Evolutionary conservation across 2,329 filamentous ascomycete species (phyloP).

Genomic region (Graphilbum ipis-grandicollis): DNA sequence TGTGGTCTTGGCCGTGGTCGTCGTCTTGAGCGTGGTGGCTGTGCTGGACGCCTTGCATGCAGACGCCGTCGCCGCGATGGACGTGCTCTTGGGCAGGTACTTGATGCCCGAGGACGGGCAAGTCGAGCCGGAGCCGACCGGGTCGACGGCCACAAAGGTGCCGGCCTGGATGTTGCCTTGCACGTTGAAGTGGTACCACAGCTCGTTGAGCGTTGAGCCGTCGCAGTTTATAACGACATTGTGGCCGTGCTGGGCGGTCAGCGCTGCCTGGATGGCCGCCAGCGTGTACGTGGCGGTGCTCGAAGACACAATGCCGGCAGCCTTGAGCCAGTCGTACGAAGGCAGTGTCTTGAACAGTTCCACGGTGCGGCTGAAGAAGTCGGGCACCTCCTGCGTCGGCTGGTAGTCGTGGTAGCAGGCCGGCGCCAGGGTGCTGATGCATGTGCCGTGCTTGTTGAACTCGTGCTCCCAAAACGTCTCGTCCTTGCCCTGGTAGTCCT

Average conservation of each 20-base stretch:
- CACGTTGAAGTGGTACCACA: constrained; percentile 51
- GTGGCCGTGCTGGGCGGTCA: constrained; percentile 38
- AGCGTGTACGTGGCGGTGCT: constrained; percentile 41
- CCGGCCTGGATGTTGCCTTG: constrained; percentile 20
- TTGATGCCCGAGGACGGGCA: constrained; percentile 36
- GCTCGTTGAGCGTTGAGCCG: constrained; percentile 38
- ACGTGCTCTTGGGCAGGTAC: constrained; percentile 12
- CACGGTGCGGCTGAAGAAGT: constrained; percentile 45
- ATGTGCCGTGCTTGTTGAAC: constrained; percentile 51
- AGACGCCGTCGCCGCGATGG: neutral
- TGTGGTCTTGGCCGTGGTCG: constrained; percentile 1
- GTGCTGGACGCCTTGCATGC: too few relatives aligned
- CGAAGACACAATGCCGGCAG: constrained; percentile 34
- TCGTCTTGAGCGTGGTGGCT: too few relatives aligned
- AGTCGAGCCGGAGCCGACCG: constrained; percentile 38
- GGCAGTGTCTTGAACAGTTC: constrained; percentile 39
- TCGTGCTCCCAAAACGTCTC: constrained; percentile 48
- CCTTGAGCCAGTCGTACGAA: constrained; percentile 38
- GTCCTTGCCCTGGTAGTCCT: constrained; percentile 37
- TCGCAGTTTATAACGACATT: constrained; percentile 35
- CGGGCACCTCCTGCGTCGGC: constrained; percentile 39
- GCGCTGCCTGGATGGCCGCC: constrained; percentile 28
- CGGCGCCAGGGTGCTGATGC: constrained; percentile 46
- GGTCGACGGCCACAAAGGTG: constrained; percentile 37
- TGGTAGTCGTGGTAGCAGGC: constrained; percentile 44